A percentile compares a stretch with the other conserved stretches of the same genome.
These are phyloP conservation scores for Pythium apleroticum DNA, from an alignment of 352 stramenopile species.

Conservation along the genomic window DNA sequence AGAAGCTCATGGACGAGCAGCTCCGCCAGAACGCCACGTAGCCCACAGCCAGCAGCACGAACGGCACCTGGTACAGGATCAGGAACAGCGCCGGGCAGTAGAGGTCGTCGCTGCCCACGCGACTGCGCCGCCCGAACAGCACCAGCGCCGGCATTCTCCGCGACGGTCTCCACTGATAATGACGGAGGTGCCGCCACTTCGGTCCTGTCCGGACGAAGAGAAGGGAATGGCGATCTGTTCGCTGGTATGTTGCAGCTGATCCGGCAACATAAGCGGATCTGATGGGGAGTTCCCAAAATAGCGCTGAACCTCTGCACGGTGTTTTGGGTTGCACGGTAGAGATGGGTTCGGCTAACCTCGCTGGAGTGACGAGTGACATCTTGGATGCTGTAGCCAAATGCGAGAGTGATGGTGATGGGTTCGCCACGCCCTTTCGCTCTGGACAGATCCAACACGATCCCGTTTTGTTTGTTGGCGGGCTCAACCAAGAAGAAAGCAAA, in stretches of 20 bases:
- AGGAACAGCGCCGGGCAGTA: constrained; percentile 82
- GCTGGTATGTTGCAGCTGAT: constrained; percentile 18
- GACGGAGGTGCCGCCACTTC: neutral
- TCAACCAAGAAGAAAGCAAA: constrained; percentile 2
- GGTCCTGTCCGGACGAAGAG: no score
- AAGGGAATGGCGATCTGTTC: constrained; percentile 4
- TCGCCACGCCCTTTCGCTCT: constrained; percentile 1
- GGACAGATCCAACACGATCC: neutral
- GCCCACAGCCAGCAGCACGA: constrained; percentile 57
- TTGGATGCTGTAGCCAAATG: neutral
- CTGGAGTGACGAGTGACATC: neutral
- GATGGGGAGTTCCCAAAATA: constrained; percentile 23
- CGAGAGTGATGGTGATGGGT: neutral
- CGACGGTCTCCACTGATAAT: neutral
- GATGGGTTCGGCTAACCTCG: constrained; percentile 9
- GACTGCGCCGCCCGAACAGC: constrained; percentile 77
- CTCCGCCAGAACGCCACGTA: constrained; percentile 63
- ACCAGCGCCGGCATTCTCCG: constrained; percentile 77
- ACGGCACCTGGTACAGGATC: constrained; percentile 73
- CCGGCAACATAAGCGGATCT: constrained; percentile 12
- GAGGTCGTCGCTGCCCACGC: constrained; percentile 84
- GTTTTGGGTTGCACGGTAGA: constrained; percentile 19
- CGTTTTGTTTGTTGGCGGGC: constrained; percentile 3
- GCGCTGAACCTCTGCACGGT: constrained; percentile 1
- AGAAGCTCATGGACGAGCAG: constrained; percentile 65